A percentile compares a stretch with the other conserved stretches of the same genome.
These are phyloP conservation scores for Rhododendron ovatum DNA, from an alignment of 148 eudicot species.

Conservation along the genomic window DNA sequence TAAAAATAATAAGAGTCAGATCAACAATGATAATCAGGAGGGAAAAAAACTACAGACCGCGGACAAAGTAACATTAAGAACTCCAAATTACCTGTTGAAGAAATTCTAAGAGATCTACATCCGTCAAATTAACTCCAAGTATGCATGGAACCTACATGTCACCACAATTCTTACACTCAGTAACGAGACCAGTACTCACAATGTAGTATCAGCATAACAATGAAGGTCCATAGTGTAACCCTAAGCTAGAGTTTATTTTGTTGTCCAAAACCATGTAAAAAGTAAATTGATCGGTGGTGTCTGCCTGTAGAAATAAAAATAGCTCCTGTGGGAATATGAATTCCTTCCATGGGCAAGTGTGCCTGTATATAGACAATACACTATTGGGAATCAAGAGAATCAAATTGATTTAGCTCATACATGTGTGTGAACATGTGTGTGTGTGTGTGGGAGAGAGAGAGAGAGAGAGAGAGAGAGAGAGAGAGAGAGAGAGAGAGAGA, in stretches of 20 bases:
- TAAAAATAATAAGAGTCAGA: constrained; percentile 4
- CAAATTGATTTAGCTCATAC: background rate
- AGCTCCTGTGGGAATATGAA: background rate
- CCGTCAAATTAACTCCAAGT: constrained; percentile 80
- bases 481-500: background rate
- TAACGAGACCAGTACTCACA: background rate
- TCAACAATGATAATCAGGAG: background rate
- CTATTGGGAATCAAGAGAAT: background rate
- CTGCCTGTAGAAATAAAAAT: background rate
- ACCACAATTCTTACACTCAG: background rate
- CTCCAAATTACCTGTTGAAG: constrained; percentile 64
- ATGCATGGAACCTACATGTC: constrained; percentile 84
- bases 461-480: too few relatives aligned
- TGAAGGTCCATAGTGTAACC: background rate
- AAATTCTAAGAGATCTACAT: constrained; percentile 74
- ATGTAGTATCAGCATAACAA: background rate
- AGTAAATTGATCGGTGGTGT: background rate
- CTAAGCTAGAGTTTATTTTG: background rate
- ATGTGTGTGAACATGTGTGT: background rate
- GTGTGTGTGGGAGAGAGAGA: too few relatives aligned
- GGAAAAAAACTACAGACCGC: background rate
- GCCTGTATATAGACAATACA: background rate
- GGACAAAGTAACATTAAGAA: background rate
- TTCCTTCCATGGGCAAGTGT: background rate
- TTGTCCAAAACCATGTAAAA: constrained; percentile 1